Evolutionary conservation across 202 grass and related monocot species (phyloP).

Genomic region (Digitaria exilis): DNA sequence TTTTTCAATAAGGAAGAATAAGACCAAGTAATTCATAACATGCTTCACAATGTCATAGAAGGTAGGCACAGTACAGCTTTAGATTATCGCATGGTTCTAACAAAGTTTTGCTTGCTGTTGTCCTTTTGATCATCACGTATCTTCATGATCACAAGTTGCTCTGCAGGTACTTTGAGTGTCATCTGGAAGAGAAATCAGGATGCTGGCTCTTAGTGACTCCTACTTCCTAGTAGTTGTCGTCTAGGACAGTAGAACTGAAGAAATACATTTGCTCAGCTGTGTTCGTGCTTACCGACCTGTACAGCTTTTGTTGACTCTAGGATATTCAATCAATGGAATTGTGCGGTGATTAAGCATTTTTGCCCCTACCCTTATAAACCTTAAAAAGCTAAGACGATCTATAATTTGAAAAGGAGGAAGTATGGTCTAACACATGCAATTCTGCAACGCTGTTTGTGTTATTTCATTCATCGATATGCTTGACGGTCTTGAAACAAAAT

Average conservation of each 20-base stretch:
- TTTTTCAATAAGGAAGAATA: conserved; percentile 72
- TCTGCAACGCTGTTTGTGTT: too few relatives aligned
- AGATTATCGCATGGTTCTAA: background rate
- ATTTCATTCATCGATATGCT: background rate
- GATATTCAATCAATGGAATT: background rate
- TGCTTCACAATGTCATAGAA: background rate
- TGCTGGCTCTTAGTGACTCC: background rate
- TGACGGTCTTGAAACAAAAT: background rate
- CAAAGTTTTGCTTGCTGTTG: background rate
- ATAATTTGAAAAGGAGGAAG: too few relatives aligned
- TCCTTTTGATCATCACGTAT: background rate
- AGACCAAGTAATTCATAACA: background rate
- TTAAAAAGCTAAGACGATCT: too few relatives aligned
- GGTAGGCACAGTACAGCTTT: background rate
- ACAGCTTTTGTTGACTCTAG: conserved; percentile 6
- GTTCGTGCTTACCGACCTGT: conserved; percentile 17
- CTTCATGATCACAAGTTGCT: background rate
- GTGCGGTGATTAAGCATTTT: background rate
- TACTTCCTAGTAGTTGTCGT: background rate
- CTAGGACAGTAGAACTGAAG: background rate
- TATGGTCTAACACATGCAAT: background rate
- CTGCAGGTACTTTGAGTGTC: background rate
- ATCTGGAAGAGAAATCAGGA: background rate
- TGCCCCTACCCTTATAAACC: too few relatives aligned
- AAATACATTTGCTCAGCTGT: background rate